phyloP scores from a whole-genome alignment of 2,329 filamentous ascomycete species.

The Stachybotrys chartarum region DNA sequence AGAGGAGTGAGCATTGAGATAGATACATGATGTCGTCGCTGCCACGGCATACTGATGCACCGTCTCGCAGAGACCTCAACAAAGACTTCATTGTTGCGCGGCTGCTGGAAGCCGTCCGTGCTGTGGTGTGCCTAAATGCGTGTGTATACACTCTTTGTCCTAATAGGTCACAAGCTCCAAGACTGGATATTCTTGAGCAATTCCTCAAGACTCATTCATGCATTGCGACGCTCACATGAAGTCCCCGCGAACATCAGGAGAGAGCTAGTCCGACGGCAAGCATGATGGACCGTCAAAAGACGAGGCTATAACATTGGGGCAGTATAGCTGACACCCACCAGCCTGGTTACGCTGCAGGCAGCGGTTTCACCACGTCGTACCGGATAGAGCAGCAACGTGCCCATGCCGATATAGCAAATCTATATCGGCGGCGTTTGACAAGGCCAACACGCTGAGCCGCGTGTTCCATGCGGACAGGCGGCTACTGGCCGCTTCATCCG shows the following conservation, averaged over 20 bases:
- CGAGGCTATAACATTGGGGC: too few relatives aligned
- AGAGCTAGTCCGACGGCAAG: too few relatives aligned
- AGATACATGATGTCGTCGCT: too few relatives aligned
- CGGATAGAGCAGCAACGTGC: neutral
- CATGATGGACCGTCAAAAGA: too few relatives aligned
- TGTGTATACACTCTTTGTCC: neutral
- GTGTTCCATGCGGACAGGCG: neutral
- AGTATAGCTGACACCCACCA: neutral
- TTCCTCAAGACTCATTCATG: too few relatives aligned
- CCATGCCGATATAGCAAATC: neutral
- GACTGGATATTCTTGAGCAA: neutral
- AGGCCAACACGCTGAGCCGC: neutral
- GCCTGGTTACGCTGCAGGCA: neutral
- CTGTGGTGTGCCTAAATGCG: neutral
- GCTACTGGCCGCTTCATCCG: neutral
- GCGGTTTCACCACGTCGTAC: neutral
- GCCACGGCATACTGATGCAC: constrained; percentile 4
- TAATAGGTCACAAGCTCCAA: neutral
- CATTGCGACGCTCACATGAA: too few relatives aligned
- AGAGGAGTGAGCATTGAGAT: too few relatives aligned
- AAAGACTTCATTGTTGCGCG: constrained; percentile 3
- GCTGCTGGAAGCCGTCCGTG: neutral
- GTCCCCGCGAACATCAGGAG: too few relatives aligned
- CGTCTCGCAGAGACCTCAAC: constrained; percentile 21
- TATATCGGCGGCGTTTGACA: neutral